Conservation (phyloP, 371 early-diverging fungal species). For the Circinella minor region DNA sequence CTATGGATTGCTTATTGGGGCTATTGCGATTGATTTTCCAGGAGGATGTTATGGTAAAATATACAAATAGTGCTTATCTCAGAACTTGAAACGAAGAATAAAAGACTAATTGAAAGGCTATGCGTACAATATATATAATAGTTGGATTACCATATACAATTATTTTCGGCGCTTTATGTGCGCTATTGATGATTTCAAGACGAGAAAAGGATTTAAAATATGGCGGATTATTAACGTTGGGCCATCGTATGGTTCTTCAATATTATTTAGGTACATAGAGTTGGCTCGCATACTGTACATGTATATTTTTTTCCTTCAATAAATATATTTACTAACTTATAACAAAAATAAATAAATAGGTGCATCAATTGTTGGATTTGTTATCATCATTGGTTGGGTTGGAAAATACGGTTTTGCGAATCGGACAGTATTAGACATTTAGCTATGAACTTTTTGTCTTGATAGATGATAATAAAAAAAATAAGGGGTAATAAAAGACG, state of each 20-base stretch:
- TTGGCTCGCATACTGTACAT: not conserved
- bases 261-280: constrained; percentile 30
- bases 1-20: constrained; percentile 47
- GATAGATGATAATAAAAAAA: too few species aligned
- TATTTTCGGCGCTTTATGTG: constrained; percentile 31
- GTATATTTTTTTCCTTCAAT: too few species aligned
- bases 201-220: constrained; percentile 18
- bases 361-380: constrained; percentile 43
- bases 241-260: constrained; percentile 52
- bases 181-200: constrained; percentile 30
- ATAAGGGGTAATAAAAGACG: too few species aligned
- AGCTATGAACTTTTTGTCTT: too few species aligned
- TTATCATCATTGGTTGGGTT: constrained; percentile 53
- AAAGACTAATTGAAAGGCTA: not conserved
- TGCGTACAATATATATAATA: constrained; percentile 16
- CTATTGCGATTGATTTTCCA: constrained; percentile 53
- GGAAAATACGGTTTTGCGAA: constrained; percentile 48
- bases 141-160: constrained; percentile 38
- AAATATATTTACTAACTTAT: too few species aligned
- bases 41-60: constrained; percentile 35
- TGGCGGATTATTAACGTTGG: constrained; percentile 48
- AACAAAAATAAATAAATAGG: constrained; percentile 16
- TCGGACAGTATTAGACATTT: constrained; percentile 22
- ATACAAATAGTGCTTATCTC: not conserved
- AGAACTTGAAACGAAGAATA: too few species aligned